Evolutionary conservation across 2,329 filamentous ascomycete species (phyloP), one percentile per base, ranked within the genome.

Genomic region (Cryphonectria naterciae): DNA sequence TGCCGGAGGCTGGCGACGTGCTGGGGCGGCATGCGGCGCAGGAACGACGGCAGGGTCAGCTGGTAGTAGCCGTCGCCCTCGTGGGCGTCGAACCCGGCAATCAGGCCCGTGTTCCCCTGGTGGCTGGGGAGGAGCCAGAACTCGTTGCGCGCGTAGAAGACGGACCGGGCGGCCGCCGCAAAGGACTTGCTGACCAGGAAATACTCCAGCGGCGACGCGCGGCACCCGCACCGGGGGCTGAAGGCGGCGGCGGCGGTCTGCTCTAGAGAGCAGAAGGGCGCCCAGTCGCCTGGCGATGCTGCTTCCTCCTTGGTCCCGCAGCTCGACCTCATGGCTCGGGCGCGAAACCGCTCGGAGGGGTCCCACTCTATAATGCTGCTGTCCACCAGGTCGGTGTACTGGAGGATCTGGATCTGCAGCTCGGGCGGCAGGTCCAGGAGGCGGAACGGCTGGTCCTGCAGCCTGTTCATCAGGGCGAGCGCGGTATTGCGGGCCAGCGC

Each of bases 41-140:
- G 63, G 25, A 65, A 65, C 22, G 63, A 65, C 15, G 63, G 63
- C 25, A 65, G 63, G 63, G 63, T 65, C n/a, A 52, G 25, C 28
- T 46, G 39, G 32, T 65, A 46, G 41, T 49, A 65, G 41, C 41
- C 63, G 22, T 37, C 63, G n/a, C 37, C 63, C 22, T 65, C 63
- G 25, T 46, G n/a, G 13, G 63, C 35, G 28, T 65, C 63, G 22
- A 28, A 46, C 15, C 41, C 63, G 39, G 63, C 43, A 22, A 65
- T 65, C 39, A 7, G 22, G 6, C 25, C 63, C 17, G 35, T 52
- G 41, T 25, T 25, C 15, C 63, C 41, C n/a, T 25, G 35, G 63
- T 15, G 63, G 63, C 63, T 49, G 25, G 63, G 63, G 28, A 52
- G 22, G 25, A 65, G 43, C n/a, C 15, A 6, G 41, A 65, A 65